Percentiles rank a stretch among this genome's conserved stretches.
Evolutionary conservation across 805 yeast genomes (phyloP).

Genomic region (Wickerhamiella brachini): DNA sequence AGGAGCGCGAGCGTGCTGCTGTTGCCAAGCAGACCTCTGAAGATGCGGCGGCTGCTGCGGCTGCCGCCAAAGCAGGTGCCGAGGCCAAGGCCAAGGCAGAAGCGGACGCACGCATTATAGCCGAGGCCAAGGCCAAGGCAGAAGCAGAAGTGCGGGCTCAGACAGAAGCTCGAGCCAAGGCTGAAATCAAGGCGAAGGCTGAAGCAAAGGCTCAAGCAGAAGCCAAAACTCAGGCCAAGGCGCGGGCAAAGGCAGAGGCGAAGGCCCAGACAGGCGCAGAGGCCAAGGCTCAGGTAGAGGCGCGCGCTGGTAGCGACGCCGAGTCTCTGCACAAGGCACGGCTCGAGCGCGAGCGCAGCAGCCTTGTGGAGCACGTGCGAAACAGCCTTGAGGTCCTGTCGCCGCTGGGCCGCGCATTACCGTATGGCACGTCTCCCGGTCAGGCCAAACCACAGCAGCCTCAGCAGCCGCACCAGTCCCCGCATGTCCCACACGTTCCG

Average conservation of each 20-base stretch:
- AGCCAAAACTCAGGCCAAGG: background rate
- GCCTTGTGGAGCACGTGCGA: background rate
- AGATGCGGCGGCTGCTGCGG: conserved; percentile 11
- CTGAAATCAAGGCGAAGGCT: conserved; percentile 3
- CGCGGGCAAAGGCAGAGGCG: conserved; percentile 16
- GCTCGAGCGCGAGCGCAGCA: background rate
- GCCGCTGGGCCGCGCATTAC: background rate
- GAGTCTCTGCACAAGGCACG: no score
- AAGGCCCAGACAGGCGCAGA: conserved; percentile 1
- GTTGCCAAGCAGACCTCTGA: no score
- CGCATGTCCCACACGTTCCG: background rate
- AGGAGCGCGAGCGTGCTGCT: background rate
- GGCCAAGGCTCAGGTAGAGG: background rate
- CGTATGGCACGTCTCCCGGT: background rate
- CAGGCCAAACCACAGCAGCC: background rate
- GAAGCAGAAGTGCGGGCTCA: conserved; percentile 11
- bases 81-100: conserved; percentile 16
- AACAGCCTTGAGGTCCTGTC: background rate
- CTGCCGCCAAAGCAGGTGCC: conserved; percentile 6
- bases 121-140: conserved; percentile 14
- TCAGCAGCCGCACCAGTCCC: background rate
- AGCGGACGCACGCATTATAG: conserved; percentile 11
- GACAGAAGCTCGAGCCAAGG: conserved; percentile 5
- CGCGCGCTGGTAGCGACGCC: background rate
- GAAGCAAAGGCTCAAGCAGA: conserved; percentile 18